Evolutionary conservation across 2,329 filamentous ascomycete genomes (phyloP), one percentile per base, ranked within the genome.

Genomic region (Colletotrichum trifolii): DNA sequence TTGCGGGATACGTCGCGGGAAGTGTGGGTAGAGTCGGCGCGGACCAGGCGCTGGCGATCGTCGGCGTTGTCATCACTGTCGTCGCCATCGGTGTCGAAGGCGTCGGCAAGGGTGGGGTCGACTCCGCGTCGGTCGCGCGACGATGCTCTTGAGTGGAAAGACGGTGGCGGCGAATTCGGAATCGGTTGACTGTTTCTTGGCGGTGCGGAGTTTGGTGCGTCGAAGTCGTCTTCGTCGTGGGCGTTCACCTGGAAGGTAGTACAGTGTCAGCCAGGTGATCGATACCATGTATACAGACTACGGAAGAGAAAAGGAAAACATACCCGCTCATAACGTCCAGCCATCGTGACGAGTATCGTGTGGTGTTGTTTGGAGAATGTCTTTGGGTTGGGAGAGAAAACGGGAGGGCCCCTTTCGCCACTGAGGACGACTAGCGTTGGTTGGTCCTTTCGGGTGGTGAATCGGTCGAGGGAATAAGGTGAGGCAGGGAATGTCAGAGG

Each of bases 21-120:
- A 13, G 70, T 61, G 6, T 74, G 75, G 54, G 75, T 73, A 11
- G 82, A 80, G 68, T 79, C 89, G 71, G 89, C 88, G 70, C 92
- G 89, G 82, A 97, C 94, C 72, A 98, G 80, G 69, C 94, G 89
- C 79, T 96, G 93, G 71, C 94, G 87, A 77, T 97, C 93, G 76
- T 96, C 93, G 63, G 86, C 83, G 64, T 91, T 90, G 71, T 92
- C 85, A 60, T 91, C 91, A 73, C 89, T 89, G 68, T 91, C 91
- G 67, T 91, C 92, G 67, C 90, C 91, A 70, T 91, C 91, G 73
- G 91, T 88, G 75, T 93, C 95, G 77, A 99, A 99, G 1, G 96
- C 94, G 75, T 98, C 95, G 71, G 92, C 93, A 12, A 99, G 86
- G n/a, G 92, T 90, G 67, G 91, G 85, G 72, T 97, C 89, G 66